Base-by-base conservation (phyloP, 1,284 basidiomycete genomes). In the Heterobasidion occidentale region DNA sequence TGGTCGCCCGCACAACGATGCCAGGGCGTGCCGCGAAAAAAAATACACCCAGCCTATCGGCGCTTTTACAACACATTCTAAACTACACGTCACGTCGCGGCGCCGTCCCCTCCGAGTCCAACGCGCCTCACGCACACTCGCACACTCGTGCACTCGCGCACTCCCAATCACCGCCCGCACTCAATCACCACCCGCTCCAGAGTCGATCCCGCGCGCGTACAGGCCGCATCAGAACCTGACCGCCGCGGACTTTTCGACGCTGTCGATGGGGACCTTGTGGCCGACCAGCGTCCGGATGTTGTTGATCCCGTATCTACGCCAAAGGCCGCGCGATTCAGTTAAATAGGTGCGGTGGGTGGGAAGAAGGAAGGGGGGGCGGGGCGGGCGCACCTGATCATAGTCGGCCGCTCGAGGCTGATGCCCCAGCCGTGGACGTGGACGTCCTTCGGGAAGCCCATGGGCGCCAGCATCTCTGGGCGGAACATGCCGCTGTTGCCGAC, bases 391-490 rank as follows among this genome's bases (percentile, higher is more conserved):
- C 93, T 85, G 74, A 99, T 99, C 97, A 99, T 99, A 1, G 97
- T 99, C n/a, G 97, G 97, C 60, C 97, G 78, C 74, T 99, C 97
- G 38, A 99, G 77, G 67, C 88, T 86, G 62, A 99, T 83, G 56
- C 97, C 97, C 94, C 96, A 99, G 17, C 97, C 97, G 62, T 97
- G 89, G 3, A 98, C 96, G 53, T 95, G 88, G 9, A 99, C 94
- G 64, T 95, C 94, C 63, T 94, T 92, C 2, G 97, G 97, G 67
- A 99, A 87, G 46, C 97, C 97, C 95, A 99, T 99, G 9, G 97
- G 94, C 68, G 94, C 93, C 51, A 99, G 79, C 96, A 99, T 99
- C 70, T 99, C 97, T 2, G 97, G 97, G 44, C 97, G 84, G 88
- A 99, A 99, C 90, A 99, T 97, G 49, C 97, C 97, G 65, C 92